Evolutionary conservation across 192 early-diverging fungal genomes (phyloP).

Genomic region (Coemansia sp.): DNA sequence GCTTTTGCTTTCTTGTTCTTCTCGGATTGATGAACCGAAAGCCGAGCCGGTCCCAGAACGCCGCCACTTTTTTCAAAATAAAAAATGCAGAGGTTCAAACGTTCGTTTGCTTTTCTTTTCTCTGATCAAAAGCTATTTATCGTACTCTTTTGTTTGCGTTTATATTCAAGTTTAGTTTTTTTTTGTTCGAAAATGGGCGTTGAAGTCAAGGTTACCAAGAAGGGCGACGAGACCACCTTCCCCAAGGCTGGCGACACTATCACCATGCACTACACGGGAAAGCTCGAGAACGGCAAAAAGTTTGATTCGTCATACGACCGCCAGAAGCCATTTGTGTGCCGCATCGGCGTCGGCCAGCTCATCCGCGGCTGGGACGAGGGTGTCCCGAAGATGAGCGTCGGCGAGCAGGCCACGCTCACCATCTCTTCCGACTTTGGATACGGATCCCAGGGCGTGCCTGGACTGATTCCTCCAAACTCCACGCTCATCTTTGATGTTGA

Average conservation of each 20-base stretch:
- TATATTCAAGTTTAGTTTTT: background rate
- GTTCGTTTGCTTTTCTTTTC: too few species aligned
- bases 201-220: constrained; percentile 19
- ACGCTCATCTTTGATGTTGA: constrained; percentile 86
- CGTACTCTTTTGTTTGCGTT: too few species aligned
- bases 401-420: constrained; percentile 80
- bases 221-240: constrained; percentile 31
- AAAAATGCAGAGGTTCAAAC: too few species aligned
- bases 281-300: constrained; percentile 65
- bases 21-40: too few species aligned
- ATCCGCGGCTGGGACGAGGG: constrained; percentile 88
- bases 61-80: background rate
- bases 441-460: constrained; percentile 71
- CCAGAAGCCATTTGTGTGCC: constrained; percentile 78
- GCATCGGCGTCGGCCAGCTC: constrained; percentile 91
- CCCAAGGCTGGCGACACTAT: constrained; percentile 67
- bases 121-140: too few species aligned
- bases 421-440: constrained; percentile 86
- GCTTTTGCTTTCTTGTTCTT: too few species aligned
- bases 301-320: constrained; percentile 92
- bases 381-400: constrained; percentile 91
- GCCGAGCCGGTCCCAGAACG: too few species aligned
- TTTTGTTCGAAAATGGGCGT: constrained; percentile 33
- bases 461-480: constrained; percentile 77
- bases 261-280: constrained; percentile 67